Conservation (phyloP, 208 protist species). For the Wallacemonas sp. region DNA sequence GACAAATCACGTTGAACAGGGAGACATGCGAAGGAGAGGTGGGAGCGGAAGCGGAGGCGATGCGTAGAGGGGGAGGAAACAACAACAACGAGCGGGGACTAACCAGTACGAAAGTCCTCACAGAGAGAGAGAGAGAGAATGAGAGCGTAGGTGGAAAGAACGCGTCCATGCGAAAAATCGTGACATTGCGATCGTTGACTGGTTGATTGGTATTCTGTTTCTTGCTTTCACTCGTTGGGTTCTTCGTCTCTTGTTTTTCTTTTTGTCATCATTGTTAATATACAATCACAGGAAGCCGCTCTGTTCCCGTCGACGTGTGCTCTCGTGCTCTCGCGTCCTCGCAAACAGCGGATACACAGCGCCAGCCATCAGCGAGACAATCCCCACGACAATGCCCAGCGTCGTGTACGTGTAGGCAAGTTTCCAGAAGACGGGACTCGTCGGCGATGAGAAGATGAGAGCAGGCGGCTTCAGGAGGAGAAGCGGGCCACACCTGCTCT, state of each 20-base stretch:
- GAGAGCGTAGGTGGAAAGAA: not conserved
- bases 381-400: constrained; percentile 17
- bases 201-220: too few species aligned
- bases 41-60: too few species aligned
- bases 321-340: not conserved
- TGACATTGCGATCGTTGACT: too few species aligned
- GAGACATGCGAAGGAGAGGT: too few species aligned
- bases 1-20: too few species aligned
- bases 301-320: not conserved
- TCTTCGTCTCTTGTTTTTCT: too few species aligned
- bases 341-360: constrained; percentile 12
- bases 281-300: not conserved
- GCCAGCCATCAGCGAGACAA: constrained; percentile 9
- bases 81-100: not conserved
- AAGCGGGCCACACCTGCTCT: too few species aligned
- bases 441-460: not conserved
- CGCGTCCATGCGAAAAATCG: too few species aligned
- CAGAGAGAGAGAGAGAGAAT: not conserved
- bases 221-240: too few species aligned
- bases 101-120: not conserved
- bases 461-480: not conserved
- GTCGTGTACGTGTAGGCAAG: constrained; percentile 28
- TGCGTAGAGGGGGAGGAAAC: not conserved
- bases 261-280: too few species aligned
- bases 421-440: not conserved